Conservation (phyloP, 306 rosid species). For the Astragalus glycyphyllos region DNA sequence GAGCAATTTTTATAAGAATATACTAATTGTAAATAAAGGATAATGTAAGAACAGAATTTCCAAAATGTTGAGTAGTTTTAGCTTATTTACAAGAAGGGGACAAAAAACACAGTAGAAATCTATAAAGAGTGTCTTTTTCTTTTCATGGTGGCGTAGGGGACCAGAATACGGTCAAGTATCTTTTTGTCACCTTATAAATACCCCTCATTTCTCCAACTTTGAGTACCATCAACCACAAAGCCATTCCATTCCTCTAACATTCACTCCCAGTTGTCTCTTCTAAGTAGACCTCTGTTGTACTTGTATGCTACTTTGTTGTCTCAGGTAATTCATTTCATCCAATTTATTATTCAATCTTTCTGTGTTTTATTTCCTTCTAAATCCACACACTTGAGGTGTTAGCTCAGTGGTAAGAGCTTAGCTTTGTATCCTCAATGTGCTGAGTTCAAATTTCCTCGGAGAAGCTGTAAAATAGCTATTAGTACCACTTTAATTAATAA, state of each 20-base stretch:
- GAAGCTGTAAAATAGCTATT: too few relatives aligned
- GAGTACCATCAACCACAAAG: conserved; percentile 53
- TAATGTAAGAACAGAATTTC: too few relatives aligned
- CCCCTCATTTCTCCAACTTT: conserved; percentile 46
- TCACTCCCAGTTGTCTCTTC: conserved; percentile 38
- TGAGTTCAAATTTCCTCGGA: too few relatives aligned
- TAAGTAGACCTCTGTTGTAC: not conserved
- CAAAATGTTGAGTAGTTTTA: too few relatives aligned
- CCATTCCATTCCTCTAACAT: conserved; percentile 44
- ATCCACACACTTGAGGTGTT: not conserved
- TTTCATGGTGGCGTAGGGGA: conserved; percentile 53
- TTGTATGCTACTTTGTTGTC: conserved; percentile 26
- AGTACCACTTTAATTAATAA: too few relatives aligned
- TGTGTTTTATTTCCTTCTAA: not conserved
- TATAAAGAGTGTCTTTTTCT: conserved; percentile 42
- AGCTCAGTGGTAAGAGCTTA: too few relatives aligned
- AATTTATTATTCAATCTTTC: not conserved
- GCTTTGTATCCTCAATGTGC: too few relatives aligned
- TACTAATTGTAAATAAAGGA: too few relatives aligned
- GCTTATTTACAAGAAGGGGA: too few relatives aligned
- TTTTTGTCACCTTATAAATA: conserved; percentile 75
- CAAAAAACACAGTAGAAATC: not conserved
- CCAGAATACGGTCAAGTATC: conserved; percentile 52
- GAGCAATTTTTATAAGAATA: too few relatives aligned
- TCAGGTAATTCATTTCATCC: conserved; percentile 47